Conservation (phyloP, 2,329 filamentous ascomycete species). For the Fusarium solani-melongenae region DNA sequence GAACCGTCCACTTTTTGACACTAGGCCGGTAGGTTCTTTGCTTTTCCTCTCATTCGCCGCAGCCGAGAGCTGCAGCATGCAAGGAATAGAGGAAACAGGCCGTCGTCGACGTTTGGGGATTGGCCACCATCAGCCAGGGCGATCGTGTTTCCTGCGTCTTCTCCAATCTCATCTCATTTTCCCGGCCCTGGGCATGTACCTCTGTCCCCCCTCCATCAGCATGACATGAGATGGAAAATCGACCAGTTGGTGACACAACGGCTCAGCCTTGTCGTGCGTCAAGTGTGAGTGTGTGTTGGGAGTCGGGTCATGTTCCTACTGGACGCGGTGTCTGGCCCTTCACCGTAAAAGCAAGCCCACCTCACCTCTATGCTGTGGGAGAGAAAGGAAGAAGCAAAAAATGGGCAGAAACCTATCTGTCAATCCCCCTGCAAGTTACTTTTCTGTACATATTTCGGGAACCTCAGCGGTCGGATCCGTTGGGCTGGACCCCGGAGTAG, state of each 20-base stretch:
- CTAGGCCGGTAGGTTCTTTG: conserved; percentile 14
- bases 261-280: conserved; percentile 26
- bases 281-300: conserved; percentile 6
- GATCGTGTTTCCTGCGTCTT: conserved; percentile 22
- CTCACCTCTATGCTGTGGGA: background rate
- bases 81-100: conserved; percentile 36
- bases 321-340: conserved; percentile 10
- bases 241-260: conserved; percentile 27
- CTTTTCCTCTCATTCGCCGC: conserved; percentile 25
- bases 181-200: conserved; percentile 6
- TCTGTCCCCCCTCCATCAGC: background rate
- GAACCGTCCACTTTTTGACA: conserved; percentile 1
- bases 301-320: conserved; percentile 31
- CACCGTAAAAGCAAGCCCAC: background rate
- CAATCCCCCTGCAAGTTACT: conserved; percentile 9
- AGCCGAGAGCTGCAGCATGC: conserved; percentile 36
- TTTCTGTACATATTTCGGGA: conserved; percentile 24
- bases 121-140: conserved; percentile 34
- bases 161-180: conserved; percentile 29
- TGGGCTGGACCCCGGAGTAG: conserved; percentile 23
- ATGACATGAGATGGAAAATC: conserved; percentile 14
- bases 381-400: conserved; percentile 5
- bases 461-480: conserved; percentile 22
- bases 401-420: conserved; percentile 3
- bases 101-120: conserved; percentile 25